A percentile compares a stretch with the other conserved stretches of the same genome.
phyloP scores from a whole-genome alignment of 2,329 filamentous ascomycete genomes.

The Periconia sp. region DNA sequence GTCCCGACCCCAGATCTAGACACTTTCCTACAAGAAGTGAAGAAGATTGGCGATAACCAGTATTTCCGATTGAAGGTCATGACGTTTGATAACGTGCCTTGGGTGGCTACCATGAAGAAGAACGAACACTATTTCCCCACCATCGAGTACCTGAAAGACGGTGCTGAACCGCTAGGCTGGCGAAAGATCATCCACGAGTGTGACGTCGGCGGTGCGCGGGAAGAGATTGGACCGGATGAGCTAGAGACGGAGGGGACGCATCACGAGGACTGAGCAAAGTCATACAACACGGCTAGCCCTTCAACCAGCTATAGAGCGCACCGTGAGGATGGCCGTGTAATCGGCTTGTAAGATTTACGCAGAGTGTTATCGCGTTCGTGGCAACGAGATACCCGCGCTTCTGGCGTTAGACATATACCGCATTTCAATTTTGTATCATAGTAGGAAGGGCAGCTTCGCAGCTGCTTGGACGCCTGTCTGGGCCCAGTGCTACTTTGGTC shows the following conservation, averaged over 20 bases:
- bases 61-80: conserved; percentile 98
- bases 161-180: conserved; percentile 60
- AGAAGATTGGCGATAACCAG: conserved; percentile 91
- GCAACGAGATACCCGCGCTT: too few relatives aligned
- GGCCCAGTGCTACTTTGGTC: too few relatives aligned
- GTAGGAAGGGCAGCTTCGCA: too few relatives aligned
- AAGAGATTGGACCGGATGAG: conserved; percentile 36
- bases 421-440: too few relatives aligned
- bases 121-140: conserved; percentile 92
- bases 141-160: conserved; percentile 68
- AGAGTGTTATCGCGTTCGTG: too few relatives aligned
- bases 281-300: too few relatives aligned
- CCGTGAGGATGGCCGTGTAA: too few relatives aligned
- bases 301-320: too few relatives aligned
- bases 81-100: conserved; percentile 97
- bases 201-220: conserved; percentile 45
- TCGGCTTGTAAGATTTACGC: too few relatives aligned
- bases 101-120: conserved; percentile 99
- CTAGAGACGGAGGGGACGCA: conserved; percentile 28
- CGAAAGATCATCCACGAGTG: conserved; percentile 62
- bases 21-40: conserved; percentile 79
- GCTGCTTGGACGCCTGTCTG: too few relatives aligned
- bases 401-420: too few relatives aligned
- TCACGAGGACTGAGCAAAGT: neutral
- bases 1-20: conserved; percentile 82